Conservation (phyloP, 73 alveolate genomes). For the Paraurostyla sp. region DNA sequence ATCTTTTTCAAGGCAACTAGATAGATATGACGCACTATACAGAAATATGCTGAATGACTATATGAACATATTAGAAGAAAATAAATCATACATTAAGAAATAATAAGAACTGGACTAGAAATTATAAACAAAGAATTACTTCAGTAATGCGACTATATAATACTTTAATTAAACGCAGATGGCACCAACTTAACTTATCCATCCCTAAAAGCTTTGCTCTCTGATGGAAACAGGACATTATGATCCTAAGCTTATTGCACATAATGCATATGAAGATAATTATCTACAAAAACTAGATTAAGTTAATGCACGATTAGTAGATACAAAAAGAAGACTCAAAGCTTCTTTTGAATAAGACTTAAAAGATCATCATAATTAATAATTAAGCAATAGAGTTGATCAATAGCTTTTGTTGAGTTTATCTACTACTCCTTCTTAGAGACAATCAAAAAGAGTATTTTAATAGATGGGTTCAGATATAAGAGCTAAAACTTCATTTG, state of each 20-base stretch:
- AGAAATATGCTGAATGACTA: constrained; percentile 47
- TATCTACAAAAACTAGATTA: background rate
- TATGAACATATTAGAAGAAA: constrained; percentile 15
- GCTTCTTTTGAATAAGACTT: background rate
- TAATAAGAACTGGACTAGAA: background rate
- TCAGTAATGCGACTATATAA: background rate
- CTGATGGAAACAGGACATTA: background rate
- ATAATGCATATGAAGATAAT: background rate
- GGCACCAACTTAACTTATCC: background rate
- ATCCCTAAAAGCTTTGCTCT: constrained; percentile 6
- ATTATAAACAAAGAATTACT: background rate
- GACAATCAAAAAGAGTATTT: background rate
- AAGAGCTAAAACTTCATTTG: constrained; percentile 1
- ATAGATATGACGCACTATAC: constrained; percentile 27
- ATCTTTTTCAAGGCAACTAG: constrained; percentile 2
- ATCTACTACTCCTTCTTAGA: background rate
- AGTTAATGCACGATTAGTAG: background rate
- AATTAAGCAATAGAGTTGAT: background rate
- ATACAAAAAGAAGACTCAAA: constrained; percentile 8
- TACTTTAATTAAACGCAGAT: background rate
- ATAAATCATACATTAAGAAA: background rate
- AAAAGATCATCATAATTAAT: background rate
- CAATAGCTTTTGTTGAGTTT: no score
- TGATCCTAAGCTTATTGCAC: background rate
- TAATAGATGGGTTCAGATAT: background rate